A percentile compares a stretch with the other conserved stretches of the same genome.
Evolutionary conservation across 2,329 filamentous ascomycete genomes (phyloP).

Genomic region (Calonectria multiphialidica): DNA sequence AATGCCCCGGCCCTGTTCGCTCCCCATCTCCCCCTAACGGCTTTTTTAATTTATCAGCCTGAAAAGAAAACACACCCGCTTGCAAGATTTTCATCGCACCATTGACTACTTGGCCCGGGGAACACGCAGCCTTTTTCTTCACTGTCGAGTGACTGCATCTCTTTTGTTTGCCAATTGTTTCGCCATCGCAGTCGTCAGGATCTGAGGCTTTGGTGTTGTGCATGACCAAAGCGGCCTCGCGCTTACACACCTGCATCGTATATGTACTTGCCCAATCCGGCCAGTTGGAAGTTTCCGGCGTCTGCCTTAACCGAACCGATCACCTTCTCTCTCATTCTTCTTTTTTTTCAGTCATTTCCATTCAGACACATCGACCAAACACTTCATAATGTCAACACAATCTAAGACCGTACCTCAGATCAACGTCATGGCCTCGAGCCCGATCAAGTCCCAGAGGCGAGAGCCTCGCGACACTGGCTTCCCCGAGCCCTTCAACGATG

Average conservation of each 20-base stretch:
- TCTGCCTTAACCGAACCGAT: conserved; percentile 11
- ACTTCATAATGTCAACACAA: conserved; percentile 20
- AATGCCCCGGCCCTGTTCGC: conserved; percentile 19
- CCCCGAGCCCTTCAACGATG: conserved; percentile 61
- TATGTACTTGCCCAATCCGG: conserved; percentile 39
- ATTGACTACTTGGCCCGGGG: not conserved
- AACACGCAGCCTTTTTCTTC: not conserved
- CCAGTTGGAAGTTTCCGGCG: conserved; percentile 29
- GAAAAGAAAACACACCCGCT: not conserved
- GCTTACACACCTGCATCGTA: conserved; percentile 38
- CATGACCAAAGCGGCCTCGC: conserved; percentile 39
- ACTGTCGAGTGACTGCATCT: conserved; percentile 21
- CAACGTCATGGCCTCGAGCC: conserved; percentile 43
- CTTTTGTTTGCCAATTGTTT: conserved; percentile 6
- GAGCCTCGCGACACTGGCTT: conserved; percentile 62
- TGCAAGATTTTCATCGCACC: not conserved
- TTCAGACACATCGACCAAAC: not conserved
- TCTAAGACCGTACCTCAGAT: conserved; percentile 36
- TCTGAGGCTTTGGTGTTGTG: conserved; percentile 33
- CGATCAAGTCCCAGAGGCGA: conserved; percentile 39
- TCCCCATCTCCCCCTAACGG: conserved; percentile 27
- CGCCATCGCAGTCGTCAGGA: conserved; percentile 23
- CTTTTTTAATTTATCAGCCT: conserved; percentile 36
- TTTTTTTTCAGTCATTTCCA: not conserved
- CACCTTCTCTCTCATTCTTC: not conserved